phyloP scores from a whole-genome alignment of 2,329 filamentous ascomycete species.

The Claviceps arundinis region DNA sequence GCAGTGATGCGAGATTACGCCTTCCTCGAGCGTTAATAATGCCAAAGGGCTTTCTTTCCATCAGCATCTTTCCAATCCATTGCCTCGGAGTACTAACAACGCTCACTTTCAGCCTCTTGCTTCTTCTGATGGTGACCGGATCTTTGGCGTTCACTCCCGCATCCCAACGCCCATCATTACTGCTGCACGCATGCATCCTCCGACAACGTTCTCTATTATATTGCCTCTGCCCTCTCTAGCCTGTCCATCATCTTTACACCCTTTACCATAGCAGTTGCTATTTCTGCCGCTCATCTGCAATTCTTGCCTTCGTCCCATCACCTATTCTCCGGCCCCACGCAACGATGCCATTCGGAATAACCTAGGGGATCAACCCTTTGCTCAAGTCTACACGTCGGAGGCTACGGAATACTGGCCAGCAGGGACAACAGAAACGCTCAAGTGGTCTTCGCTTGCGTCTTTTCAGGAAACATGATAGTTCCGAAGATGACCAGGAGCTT shows the following conservation, averaged over 20 bases:
- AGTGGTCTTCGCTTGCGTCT: neutral
- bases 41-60: neutral
- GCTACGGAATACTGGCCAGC: neutral
- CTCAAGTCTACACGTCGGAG: constrained; percentile 1
- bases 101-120: neutral
- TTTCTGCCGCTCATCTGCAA: neutral
- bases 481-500: neutral
- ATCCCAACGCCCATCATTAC: neutral
- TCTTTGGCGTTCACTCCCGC: neutral
- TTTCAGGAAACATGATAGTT: neutral
- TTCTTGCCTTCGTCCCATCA: neutral
- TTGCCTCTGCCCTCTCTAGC: neutral
- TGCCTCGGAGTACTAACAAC: neutral
- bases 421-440: neutral
- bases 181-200: neutral
- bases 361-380: constrained; percentile 1
- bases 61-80: neutral
- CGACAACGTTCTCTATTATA: neutral
- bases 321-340: neutral
- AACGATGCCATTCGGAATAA: constrained; percentile 1
- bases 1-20: neutral
- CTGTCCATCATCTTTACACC: neutral
- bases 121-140: neutral
- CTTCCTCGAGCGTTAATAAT: neutral
- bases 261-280: neutral